Base-by-base conservation (phyloP, 306 rosid species). In the Rosa chinensis region DNA sequence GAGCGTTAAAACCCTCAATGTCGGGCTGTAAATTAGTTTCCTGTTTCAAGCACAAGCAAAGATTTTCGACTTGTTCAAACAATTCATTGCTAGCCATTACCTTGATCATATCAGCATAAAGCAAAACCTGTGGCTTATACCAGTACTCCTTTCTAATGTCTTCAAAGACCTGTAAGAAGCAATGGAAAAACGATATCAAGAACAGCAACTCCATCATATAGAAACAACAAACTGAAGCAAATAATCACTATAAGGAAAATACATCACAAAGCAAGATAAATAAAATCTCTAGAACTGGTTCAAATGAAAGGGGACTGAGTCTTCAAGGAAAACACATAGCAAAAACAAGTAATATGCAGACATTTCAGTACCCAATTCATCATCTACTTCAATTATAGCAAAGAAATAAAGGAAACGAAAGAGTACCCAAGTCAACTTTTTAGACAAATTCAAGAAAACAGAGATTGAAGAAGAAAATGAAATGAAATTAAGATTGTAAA, bases 141-240 rank as follows among this genome's bases (percentile, higher is more conserved):
- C 89, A 82, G 78, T 76, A 47, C 52, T 88, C 91, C 71, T 62
- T 82, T 68, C 84, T 82, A 49, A 88, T 73, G 45, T 85, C 88
- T 47, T 88, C 82, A 12, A 86, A 84, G 28, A 88, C 86, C 91
- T 86, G 40, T 28, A 64, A 37, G 52, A 47, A 74, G 16, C 44
- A 72, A 48, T 5, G 64, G 21, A 18, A 5, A 45, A 70, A 52
- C 32, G 4, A 42, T 43, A 53, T 55, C 25, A 55, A 7, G 1
- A 18, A 55, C 28, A 8, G 62, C 23, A 55, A 7, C 11, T 55
- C 25, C 25, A 53, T 6, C 11, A 20, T 2, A n/a, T 21, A 58
- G 62, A 4, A 73, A n/a, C 21, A 20, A 10, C 32, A 50, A 35
- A 52, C 12, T 70, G n/a, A 45, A 50, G 18, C 20, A 53, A 17